A percentile compares a stretch with the other conserved stretches of the same genome.
Conservation (phyloP, 192 early-diverging fungal species). For the Mortierella hygrophila region DNA sequence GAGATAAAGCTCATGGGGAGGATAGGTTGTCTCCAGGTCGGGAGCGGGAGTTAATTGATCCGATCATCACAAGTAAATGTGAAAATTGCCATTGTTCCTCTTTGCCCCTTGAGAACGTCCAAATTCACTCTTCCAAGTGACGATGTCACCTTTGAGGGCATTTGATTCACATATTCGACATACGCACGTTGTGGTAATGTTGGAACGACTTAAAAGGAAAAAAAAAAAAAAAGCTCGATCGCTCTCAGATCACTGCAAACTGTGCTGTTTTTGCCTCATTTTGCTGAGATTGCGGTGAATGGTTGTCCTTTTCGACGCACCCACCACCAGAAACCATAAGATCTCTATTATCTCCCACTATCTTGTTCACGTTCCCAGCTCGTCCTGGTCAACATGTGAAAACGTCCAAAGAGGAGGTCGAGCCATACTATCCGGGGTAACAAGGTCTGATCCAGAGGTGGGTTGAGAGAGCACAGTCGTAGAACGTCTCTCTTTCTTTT, state of each 20-base stretch:
- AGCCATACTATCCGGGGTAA: background rate
- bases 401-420: constrained; percentile 11
- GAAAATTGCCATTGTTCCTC: background rate
- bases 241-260: background rate
- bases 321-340: constrained; percentile 16
- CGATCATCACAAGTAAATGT: constrained; percentile 1
- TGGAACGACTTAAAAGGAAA: too few relatives aligned
- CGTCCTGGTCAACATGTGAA: constrained; percentile 23
- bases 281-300: background rate
- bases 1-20: background rate
- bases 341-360: background rate
- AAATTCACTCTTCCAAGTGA: background rate
- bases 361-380: background rate
- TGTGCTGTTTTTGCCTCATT: background rate
- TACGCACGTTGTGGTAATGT: background rate
- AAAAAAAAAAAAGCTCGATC: constrained; percentile 1
- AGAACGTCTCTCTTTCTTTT: background rate
- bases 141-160: background rate
- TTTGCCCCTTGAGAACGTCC: background rate
- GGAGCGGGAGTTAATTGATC: constrained; percentile 15
- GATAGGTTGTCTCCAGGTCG: constrained; percentile 1
- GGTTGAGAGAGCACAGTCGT: background rate
- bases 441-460: background rate
- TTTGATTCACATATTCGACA: constrained; percentile 12
- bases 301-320: constrained; percentile 28